Percentiles rank a stretch among this genome's conserved stretches.
Conservation (phyloP, 768 basidiomycete genomes). For the Leccinum longicurvipes region DNA sequence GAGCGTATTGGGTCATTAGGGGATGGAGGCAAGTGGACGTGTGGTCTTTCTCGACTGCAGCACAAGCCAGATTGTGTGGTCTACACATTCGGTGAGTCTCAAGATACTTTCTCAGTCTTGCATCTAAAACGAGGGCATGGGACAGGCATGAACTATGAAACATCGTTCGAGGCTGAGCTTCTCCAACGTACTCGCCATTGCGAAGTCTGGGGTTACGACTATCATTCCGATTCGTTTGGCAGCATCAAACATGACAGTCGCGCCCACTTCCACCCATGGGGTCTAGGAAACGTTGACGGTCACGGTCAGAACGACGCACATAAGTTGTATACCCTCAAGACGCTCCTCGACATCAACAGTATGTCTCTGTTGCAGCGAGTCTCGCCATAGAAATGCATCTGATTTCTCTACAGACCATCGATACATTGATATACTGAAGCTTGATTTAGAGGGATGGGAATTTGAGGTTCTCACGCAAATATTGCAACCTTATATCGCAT, state of each 20-base stretch:
- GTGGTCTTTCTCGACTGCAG: constrained; percentile 54
- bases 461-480: constrained; percentile 42
- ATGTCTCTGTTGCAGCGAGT: constrained; percentile 5
- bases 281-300: constrained; percentile 37
- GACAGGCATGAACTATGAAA: constrained; percentile 53
- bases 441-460: constrained; percentile 49
- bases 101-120: neutral
- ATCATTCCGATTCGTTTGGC: constrained; percentile 33
- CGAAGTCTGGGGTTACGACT: constrained; percentile 63
- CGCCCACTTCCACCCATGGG: constrained; percentile 42
- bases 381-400: neutral
- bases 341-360: constrained; percentile 44
- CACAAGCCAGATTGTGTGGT: constrained; percentile 55
- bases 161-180: constrained; percentile 61
- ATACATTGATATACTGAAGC: constrained; percentile 41
- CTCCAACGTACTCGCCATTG: constrained; percentile 47
- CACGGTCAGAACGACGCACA: constrained; percentile 31
- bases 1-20: constrained; percentile 49
- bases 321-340: constrained; percentile 45
- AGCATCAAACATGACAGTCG: constrained; percentile 34
- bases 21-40: constrained; percentile 71
- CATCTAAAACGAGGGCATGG: neutral
- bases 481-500: constrained; percentile 35
- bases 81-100: constrained; percentile 54
- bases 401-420: constrained; percentile 27